These are phyloP conservation scores for Stachybotrys chartarum DNA, from an alignment of 2,329 filamentous ascomycete species.

Conservation along the genomic window DNA sequence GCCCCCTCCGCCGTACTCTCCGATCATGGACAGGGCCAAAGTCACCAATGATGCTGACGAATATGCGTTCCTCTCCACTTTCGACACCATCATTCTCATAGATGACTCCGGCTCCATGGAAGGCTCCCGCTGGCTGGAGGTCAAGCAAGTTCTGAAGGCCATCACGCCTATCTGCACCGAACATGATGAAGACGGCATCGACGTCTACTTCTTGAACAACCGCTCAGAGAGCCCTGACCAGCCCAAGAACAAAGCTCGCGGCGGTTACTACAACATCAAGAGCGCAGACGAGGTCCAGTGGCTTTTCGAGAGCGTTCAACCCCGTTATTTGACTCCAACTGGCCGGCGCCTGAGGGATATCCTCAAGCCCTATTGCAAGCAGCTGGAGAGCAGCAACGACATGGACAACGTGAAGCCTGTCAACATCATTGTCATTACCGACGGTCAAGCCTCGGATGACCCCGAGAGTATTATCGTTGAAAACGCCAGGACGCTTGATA, in stretches of 20 bases:
- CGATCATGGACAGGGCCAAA: slow-evolving; percentile 9
- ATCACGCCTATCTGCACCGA: slow-evolving; percentile 77
- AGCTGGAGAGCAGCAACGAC: slow-evolving; percentile 30
- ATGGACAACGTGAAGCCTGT: slow-evolving; percentile 58
- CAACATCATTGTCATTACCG: slow-evolving; percentile 90
- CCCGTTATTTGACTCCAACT: slow-evolving; percentile 64
- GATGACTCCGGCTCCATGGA: slow-evolving; percentile 90
- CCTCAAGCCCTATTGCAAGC: slow-evolving; percentile 60
- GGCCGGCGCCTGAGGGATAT: slow-evolving; percentile 66
- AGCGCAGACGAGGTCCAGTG: slow-evolving; percentile 48
- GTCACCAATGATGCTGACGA: slow-evolving; percentile 50
- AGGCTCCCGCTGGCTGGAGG: slow-evolving; percentile 70
- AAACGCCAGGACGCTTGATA: slow-evolving; percentile 64
- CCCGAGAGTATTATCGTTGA: slow-evolving; percentile 62
- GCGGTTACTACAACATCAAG: slow-evolving; percentile 59
- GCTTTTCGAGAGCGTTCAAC: slow-evolving; percentile 64
- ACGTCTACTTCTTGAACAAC: slow-evolving; percentile 86
- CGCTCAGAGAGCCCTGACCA: slow-evolving; percentile 20
- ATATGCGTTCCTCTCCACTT: slow-evolving; percentile 68
- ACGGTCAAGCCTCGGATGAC: slow-evolving; percentile 76
- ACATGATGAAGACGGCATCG: slow-evolving; percentile 78
- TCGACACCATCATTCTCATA: slow-evolving; percentile 86
- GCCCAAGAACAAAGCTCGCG: slow-evolving; percentile 30
- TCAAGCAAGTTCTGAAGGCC: slow-evolving; percentile 57
- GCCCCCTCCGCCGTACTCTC: slow-evolving; percentile 26